Percentiles rank a stretch among this genome's conserved stretches.
phyloP scores from a whole-genome alignment of 148 eudicot genomes.

The Gaultheria prostrata region DNA sequence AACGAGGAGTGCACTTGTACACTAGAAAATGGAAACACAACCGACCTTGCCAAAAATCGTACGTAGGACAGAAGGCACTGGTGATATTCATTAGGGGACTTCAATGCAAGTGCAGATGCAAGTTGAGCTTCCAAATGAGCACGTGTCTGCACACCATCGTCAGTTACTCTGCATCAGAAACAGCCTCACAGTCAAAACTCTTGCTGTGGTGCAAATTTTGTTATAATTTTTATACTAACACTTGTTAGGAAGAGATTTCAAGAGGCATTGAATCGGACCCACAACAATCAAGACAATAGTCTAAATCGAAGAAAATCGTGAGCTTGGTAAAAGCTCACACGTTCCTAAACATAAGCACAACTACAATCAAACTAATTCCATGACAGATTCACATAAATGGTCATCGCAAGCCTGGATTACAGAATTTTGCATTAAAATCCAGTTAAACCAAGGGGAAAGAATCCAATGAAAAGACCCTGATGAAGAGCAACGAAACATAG shows the following conservation, averaged over 20 bases:
- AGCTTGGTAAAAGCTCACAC: neutral
- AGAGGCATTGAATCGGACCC: neutral
- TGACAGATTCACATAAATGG: neutral
- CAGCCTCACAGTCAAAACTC: neutral
- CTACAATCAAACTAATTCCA: neutral
- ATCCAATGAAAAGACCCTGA: neutral
- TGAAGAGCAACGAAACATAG: conserved; percentile 1
- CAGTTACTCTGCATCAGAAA: conserved; percentile 64
- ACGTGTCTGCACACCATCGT: conserved; percentile 96
- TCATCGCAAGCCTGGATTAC: neutral
- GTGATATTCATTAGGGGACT: conserved; percentile 83
- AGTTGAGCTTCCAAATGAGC: conserved; percentile 90
- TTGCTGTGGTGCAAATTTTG: neutral
- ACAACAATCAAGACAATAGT: neutral
- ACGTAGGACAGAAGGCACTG: conserved; percentile 89
- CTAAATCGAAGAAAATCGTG: neutral
- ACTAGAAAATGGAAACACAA: neutral
- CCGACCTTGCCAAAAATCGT: conserved; percentile 85
- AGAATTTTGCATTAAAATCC: neutral
- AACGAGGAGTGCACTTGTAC: neutral
- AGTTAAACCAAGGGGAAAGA: neutral
- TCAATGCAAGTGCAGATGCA: conserved; percentile 86
- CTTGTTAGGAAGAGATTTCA: neutral
- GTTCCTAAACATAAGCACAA: neutral
- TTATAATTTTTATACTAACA: neutral